These are phyloP conservation scores for Leptomonas seymouri DNA, from an alignment of 208 protist species.

Conservation along the genomic window DNA sequence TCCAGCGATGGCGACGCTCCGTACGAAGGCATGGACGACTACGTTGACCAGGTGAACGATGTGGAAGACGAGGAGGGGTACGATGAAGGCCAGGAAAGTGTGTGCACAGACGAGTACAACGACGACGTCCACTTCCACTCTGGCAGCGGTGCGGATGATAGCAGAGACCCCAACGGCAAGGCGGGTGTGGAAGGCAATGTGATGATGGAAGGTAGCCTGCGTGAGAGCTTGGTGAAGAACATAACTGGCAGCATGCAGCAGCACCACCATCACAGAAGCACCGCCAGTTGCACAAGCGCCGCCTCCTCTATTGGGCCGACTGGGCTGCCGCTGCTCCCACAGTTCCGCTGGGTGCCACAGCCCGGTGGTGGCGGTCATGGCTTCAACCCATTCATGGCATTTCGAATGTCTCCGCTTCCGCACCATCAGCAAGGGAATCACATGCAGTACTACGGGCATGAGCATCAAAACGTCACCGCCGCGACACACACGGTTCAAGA, in stretches of 20 bases:
- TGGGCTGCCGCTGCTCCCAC: conserved; percentile 31
- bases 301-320: conserved; percentile 38
- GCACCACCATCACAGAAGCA: neutral
- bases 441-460: neutral
- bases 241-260: conserved; percentile 6
- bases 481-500: neutral
- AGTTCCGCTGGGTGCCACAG: conserved; percentile 50
- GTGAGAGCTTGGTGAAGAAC: conserved; percentile 1
- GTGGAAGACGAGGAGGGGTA: neutral
- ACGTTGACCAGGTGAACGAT: neutral
- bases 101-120: no score
- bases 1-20: neutral
- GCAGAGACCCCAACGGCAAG: neutral
- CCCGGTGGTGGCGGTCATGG: conserved; percentile 29
- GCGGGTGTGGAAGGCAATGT: neutral
- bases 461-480: neutral
- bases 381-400: conserved; percentile 35
- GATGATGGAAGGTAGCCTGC: neutral
- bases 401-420: neutral
- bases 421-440: conserved; percentile 13
- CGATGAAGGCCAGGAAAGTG: neutral
- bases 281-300: conserved; percentile 9
- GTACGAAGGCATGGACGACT: conserved; percentile 12
- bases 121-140: neutral
- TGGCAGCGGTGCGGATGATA: neutral